These are phyloP conservation scores for Colletotrichum sp. DNA, from an alignment of 2,329 filamentous ascomycete genomes.

Conservation along the genomic window DNA sequence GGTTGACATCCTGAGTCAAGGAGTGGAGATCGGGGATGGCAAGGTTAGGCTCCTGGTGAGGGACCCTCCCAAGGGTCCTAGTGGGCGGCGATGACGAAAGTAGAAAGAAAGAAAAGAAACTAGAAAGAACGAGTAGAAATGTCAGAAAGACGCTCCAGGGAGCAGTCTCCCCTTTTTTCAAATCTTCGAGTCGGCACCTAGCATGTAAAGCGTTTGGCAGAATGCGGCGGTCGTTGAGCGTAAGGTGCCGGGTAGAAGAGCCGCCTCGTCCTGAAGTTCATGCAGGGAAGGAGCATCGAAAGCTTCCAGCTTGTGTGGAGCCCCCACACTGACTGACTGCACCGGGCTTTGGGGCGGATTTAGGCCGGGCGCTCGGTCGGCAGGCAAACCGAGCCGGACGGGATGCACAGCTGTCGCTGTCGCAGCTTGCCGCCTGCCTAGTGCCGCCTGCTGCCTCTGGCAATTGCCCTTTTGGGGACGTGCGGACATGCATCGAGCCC, in stretches of 20 bases:
- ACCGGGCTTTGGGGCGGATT: not conserved
- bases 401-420: not conserved
- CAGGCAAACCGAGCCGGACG: slow-evolving; percentile 2
- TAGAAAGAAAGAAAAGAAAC: slow-evolving; percentile 21
- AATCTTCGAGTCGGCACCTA: not conserved
- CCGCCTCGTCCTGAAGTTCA: not conserved
- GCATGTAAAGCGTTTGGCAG: not conserved
- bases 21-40: slow-evolving; percentile 71
- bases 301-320: slow-evolving; percentile 17
- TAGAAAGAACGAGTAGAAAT: slow-evolving; percentile 15
- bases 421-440: not conserved
- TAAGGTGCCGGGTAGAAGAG: not conserved
- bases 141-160: not conserved
- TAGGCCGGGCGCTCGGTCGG: not conserved
- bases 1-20: slow-evolving; percentile 66
- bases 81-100: slow-evolving; percentile 47
- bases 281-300: slow-evolving; percentile 16
- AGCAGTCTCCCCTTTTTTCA: not conserved
- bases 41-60: slow-evolving; percentile 70
- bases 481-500: slow-evolving; percentile 2
- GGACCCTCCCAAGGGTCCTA: slow-evolving; percentile 63
- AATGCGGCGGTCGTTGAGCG: not conserved
- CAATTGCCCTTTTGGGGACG: not conserved
- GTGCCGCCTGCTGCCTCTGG: not conserved
- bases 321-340: not conserved